Evolutionary conservation across 2,329 filamentous ascomycete species (phyloP), one percentile per base, ranked within the genome.

Genomic region (Teratosphaeria destructans): DNA sequence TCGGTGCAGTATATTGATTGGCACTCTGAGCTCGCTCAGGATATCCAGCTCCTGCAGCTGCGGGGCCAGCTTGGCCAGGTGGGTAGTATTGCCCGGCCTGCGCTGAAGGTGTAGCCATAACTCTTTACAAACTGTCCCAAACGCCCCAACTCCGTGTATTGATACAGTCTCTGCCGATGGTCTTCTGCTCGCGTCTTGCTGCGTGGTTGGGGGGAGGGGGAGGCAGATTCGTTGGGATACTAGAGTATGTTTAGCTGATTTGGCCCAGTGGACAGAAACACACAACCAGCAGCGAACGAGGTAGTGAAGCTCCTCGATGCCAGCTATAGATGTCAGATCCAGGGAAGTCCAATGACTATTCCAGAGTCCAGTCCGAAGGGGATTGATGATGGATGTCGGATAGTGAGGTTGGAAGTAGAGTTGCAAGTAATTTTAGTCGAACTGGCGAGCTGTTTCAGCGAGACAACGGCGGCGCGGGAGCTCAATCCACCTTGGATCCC

Each of bases 1-100:
- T 61, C 47, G 60, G 63, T 49, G 61, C 60, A 34, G 62, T 60
- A 84, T 78, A 53, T 52, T 60, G 61, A 55, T 63, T 2, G 10
- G 54, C 57, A 54, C 60, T 60, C 53, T 63, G 62, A n/a, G 56
- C 56, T 27, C 59, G 23, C 54, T 47, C 52, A 7, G 56, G 35
- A 34, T 27, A 52, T 35, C 14, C 32, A 54, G 19, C 57, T n/a
- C 53, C 52, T 58, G 61, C 26, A 35, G 59, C 57, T 57, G 59
- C 27, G 56, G 60, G 56, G 52, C 54, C 52, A 43, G 59, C 57
- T 43, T 65, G 43, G 43, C 43, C 43, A 49, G 43, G 43, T 23
- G 43, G 43, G 43, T 49, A 49, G 19, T 49, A 62, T 49, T 49
- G 43, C 43, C 43, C 43, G 16, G 65, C 59, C 59, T 65, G 65